Base-by-base conservation (phyloP, 768 basidiomycete genomes). In the Suillus decipiens region DNA sequence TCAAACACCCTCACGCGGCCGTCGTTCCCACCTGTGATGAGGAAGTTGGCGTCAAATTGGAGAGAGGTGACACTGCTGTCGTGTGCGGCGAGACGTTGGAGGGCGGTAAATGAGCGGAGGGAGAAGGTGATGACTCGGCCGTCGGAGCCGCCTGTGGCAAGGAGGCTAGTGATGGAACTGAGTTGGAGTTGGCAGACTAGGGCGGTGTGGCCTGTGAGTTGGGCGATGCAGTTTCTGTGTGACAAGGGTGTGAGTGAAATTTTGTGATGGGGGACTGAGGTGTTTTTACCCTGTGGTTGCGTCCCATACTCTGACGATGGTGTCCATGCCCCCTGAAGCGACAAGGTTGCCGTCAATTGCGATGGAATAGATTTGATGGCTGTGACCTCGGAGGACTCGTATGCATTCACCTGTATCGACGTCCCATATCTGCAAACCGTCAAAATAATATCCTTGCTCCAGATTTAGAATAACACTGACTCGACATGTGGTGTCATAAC, bases 251-350 rank as follows among this genome's bases (percentile, higher is more conserved):
- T 55, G 33, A 50, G 34, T 15, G 24, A 48, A 11, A n/a, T 48
- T 36, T n/a, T 2, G 22, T 28, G 28, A 28, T 28, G 28, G 3
- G 28, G 28, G 28, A 28, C 28, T 28, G 28, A 28, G 28, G 28
- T 28, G 28, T 28, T 28, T 28, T 28, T 28, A 95, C 94, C 96
- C 96, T 45, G 89, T 89, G 11, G 82, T 78, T 0, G 92, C 90
- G 66, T 90, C 87, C 96, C 96, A 99, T 0, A 98, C 85, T 4
- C 95, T 81, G 4, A 97, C 92, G 1, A 90, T 93, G n/a, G 93
- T 95, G 69, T 98, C 96, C 66, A 96, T 77, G n/a, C 90, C 90
- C 5, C 95, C 96, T 7, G 92, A 92, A 1, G 89, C 92, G 57
- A 96, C 84, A 14, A 86, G 80, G 19, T 86, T 77, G 0, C 96